phyloP scores from a whole-genome alignment of 345 rosid species.

The Eucalyptus curtisii region DNA sequence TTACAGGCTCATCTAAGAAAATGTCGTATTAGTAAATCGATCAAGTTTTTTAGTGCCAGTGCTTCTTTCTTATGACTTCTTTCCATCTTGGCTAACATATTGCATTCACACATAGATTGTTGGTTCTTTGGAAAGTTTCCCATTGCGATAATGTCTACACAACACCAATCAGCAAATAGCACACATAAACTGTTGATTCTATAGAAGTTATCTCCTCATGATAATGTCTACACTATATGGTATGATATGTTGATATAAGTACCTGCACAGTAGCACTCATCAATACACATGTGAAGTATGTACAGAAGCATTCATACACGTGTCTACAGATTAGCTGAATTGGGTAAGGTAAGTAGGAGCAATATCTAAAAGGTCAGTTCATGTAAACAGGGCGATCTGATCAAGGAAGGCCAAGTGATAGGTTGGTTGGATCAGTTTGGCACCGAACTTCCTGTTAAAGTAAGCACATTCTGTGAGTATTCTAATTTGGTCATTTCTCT shows the following conservation, averaged over 20 bases:
- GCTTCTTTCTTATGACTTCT: neutral
- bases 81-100: neutral
- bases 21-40: neutral
- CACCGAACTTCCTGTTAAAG: constrained; percentile 72
- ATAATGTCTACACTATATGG: neutral
- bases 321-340: neutral
- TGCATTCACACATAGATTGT: neutral
- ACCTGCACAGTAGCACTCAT: neutral
- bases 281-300: neutral
- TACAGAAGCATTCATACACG: neutral
- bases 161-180: neutral
- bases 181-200: neutral
- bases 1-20: neutral
- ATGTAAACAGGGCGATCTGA: constrained; percentile 49
- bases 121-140: neutral
- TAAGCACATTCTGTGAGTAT: constrained; percentile 7
- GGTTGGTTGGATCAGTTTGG: constrained; percentile 81
- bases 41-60: neutral
- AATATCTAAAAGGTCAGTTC: neutral
- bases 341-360: neutral
- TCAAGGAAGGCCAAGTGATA: constrained; percentile 78
- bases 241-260: neutral
- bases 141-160: neutral
- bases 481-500: neutral
- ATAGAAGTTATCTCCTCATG: neutral